Evolutionary conservation across 2,329 filamentous ascomycete species (phyloP), one percentile per base, ranked within the genome.

Genomic region (Xylaria digitata): DNA sequence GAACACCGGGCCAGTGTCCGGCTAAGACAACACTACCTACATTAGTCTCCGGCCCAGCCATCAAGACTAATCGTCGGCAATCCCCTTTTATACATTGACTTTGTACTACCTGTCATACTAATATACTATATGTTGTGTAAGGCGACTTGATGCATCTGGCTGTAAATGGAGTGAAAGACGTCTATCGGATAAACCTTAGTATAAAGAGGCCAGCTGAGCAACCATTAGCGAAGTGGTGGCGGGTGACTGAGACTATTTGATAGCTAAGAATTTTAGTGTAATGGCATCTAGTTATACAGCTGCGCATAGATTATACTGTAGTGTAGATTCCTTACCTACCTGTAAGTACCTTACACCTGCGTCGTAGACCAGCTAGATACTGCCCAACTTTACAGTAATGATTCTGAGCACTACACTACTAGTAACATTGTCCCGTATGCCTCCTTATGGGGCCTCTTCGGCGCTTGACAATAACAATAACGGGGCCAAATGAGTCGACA

Each of bases 131-230:
- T 63, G 60, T 23, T 59, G 64, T 63, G 54, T 40, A 26, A 66
- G 43, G 64, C 55, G 43, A 21, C 49, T 55, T 19, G 54, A 63
- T 60, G 56, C 61, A 55, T 34, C 60, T 34, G 21, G 55, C 46
- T 46, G 19, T 42, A 63, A 58, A 32, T 15, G 48, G 61, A 5
- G n/a, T 37, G 11, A 15, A 21, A 2, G 13, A 43, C 13, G n/a
- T n/a, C 15, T 11, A 8, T 43, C 19, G 21, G 21, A 55, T 17
- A 17, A 37, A 6, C 52, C 23, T 30, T 26, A 11, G 13, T 30
- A 23, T 21, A 17, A 42, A 55, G 53, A 43, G 53, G 37, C 37
- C 37, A 55, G 53, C 53, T 55, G 53, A 15, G 53, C 53, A 45
- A 30, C 53, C 53, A 55, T 30, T 40, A 23, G 15, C 4, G 23